These are phyloP conservation scores for Helianthus annuus DNA, from an alignment of 129 eudicot genomes.

Conservation along the genomic window DNA sequence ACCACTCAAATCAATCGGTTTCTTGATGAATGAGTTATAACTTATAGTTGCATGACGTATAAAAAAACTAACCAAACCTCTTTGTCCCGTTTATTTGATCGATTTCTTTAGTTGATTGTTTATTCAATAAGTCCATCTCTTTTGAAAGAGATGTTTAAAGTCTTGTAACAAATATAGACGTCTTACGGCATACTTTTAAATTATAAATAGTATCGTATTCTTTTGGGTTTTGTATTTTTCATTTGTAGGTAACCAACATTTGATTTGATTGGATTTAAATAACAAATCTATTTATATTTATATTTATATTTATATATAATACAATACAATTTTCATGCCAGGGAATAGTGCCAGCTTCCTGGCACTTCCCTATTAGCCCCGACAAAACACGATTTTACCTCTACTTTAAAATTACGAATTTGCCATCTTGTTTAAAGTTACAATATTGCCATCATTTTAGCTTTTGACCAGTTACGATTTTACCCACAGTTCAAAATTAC, in stretches of 20 bases:
- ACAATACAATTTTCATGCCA: too few relatives aligned
- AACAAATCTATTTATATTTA: background rate
- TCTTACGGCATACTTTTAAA: background rate
- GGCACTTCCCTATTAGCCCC: too few relatives aligned
- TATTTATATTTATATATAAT: too few relatives aligned
- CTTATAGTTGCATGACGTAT: too few relatives aligned
- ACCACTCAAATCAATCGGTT: background rate
- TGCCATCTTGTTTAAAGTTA: too few relatives aligned
- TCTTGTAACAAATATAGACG: background rate
- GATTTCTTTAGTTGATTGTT: background rate
- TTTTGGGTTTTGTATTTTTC: constrained; percentile 20
- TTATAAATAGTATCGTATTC: background rate
- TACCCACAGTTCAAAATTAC: too few relatives aligned
- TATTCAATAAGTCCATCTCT: constrained; percentile 11
- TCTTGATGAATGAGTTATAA: background rate
- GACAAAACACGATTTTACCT: too few relatives aligned
- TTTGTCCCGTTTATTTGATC: background rate
- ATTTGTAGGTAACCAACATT: constrained; percentile 5
- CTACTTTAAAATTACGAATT: too few relatives aligned
- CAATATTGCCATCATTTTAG: too few relatives aligned
- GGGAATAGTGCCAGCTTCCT: too few relatives aligned
- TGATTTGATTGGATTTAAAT: background rate
- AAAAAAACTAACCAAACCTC: background rate
- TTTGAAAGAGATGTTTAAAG: constrained; percentile 18
- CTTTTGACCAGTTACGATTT: too few relatives aligned